These are phyloP conservation scores for Endoconidiophora laricicola DNA, from an alignment of 2,329 filamentous ascomycete genomes.

Conservation along the genomic window DNA sequence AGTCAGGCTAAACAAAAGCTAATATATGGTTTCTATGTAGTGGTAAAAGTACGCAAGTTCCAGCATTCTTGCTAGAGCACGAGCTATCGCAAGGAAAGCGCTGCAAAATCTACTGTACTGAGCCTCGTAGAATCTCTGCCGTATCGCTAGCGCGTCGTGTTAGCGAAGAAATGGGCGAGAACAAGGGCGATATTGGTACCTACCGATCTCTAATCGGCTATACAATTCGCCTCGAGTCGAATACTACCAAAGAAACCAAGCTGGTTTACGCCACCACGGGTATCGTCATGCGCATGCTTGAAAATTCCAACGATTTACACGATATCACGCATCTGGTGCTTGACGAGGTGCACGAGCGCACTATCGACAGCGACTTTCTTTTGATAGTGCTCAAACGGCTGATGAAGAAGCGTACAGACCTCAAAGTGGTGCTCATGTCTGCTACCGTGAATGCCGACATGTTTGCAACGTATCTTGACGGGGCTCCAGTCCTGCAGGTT, in stretches of 20 bases:
- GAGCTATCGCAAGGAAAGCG: conserved; percentile 62
- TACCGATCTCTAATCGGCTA: conserved; percentile 76
- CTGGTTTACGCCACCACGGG: conserved; percentile 80
- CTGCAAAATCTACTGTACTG: conserved; percentile 91
- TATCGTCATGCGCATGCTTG: conserved; percentile 96
- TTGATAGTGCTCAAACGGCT: conserved; percentile 81
- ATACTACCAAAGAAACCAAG: conserved; percentile 63
- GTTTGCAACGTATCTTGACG: conserved; percentile 76
- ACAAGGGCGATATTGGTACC: conserved; percentile 65
- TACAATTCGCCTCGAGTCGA: conserved; percentile 83
- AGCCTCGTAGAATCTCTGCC: conserved; percentile 87
- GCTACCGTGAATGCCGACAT: conserved; percentile 86
- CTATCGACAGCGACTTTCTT: conserved; percentile 92
- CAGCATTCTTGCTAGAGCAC: conserved; percentile 80
- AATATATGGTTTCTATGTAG: conserved; percentile 19
- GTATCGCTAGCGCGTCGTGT: conserved; percentile 87
- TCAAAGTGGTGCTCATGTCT: conserved; percentile 94
- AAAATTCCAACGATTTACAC: conserved; percentile 67
- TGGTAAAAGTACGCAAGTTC: conserved; percentile 96
- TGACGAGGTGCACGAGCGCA: conserved; percentile 94
- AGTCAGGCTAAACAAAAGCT: neutral
- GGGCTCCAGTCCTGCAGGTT: conserved; percentile 74
- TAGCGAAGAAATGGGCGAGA: conserved; percentile 85
- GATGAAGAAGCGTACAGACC: conserved; percentile 55
- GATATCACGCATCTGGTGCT: conserved; percentile 89